Percentiles rank a stretch among this genome's conserved stretches.
Evolutionary conservation across 306 rosid species (phyloP).

Genomic region (Arachis hypogaea): DNA sequence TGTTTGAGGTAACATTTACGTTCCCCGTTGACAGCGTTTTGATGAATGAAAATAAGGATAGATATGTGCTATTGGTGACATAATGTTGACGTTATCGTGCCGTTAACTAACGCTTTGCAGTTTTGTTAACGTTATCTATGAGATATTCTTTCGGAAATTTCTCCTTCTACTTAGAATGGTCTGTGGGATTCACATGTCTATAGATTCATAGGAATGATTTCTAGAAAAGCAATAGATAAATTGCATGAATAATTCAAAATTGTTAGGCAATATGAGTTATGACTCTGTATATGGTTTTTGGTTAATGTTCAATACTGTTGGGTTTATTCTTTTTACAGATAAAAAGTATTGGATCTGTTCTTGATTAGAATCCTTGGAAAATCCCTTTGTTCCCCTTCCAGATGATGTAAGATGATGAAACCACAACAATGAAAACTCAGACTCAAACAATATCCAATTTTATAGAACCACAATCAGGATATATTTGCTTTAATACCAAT

Average conservation of each 20-base stretch:
- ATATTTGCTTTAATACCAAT: neutral
- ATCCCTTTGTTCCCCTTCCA: neutral
- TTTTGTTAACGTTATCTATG: neutral
- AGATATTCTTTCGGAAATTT: neutral
- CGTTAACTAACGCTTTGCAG: neutral
- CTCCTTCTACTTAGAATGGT: neutral
- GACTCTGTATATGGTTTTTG: neutral
- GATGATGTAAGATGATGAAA: neutral
- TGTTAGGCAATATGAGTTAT: neutral
- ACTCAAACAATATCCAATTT: neutral
- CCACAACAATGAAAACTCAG: neutral
- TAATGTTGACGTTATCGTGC: constrained; percentile 7
- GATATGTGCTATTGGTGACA: neutral
- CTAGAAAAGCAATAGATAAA: neutral
- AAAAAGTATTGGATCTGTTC: neutral
- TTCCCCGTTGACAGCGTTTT: too few species aligned
- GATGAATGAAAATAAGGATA: neutral
- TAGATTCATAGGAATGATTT: neutral
- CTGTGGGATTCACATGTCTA: neutral
- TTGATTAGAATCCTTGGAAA: neutral
- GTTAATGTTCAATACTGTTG: neutral
- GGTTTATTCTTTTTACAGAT: neutral
- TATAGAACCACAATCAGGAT: neutral
- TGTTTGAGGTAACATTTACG: too few species aligned
- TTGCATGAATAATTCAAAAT: neutral